Base-by-base conservation (phyloP, 352 stramenopile species). In the Phytophthora citrophthora region DNA sequence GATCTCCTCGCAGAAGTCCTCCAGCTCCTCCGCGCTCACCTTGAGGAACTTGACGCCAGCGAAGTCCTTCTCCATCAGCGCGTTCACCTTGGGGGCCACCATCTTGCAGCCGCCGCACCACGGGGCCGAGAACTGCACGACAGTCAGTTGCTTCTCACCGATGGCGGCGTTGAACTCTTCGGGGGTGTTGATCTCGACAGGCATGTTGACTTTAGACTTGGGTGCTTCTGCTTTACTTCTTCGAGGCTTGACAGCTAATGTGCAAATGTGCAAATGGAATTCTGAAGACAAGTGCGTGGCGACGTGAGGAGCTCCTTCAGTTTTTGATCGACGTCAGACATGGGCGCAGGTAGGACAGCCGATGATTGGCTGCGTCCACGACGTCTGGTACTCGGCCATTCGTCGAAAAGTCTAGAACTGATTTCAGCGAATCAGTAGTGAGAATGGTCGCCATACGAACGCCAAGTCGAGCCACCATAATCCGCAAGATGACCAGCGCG, bases 71-170 rank as follows among this genome's bases (percentile, higher is more conserved):
- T 84, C 73, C 51, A 82, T 81, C 26, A 93, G 72, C 70, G 86
- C 75, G 20, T 62, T 70, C 45, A 93, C 77, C 38, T 83, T 74
- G 9, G 85, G 81, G 15, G 79, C 79, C 46, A 91, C 79, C 60
- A 83, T 77, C 72, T 90, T 90, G 74, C 85, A 93, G 57, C 79
- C 76, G 51, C 85, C 85, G 72, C 85, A 93, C 82, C 82, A 93
- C 31, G 81, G 77, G 39, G 85, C 85, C n/a, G 76, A 85, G 72
- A 89, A 89, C 49, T 79, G 71, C 40, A 80, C 80, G 31, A 89
- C 69, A 13, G 75, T 81, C 44, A 86, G 51, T 62, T 85, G 74
- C 68, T 84, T 83, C 41, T 76, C 61, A 36, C 53, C 70, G 13
- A 84, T 74, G 41, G 70, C 68, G 39, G 71, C 61, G 50, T 83